Evolutionary conservation across 192 early-diverging fungal genomes (phyloP), one percentile per base, ranked within the genome.

Genomic region (Entrophospora sp.): DNA sequence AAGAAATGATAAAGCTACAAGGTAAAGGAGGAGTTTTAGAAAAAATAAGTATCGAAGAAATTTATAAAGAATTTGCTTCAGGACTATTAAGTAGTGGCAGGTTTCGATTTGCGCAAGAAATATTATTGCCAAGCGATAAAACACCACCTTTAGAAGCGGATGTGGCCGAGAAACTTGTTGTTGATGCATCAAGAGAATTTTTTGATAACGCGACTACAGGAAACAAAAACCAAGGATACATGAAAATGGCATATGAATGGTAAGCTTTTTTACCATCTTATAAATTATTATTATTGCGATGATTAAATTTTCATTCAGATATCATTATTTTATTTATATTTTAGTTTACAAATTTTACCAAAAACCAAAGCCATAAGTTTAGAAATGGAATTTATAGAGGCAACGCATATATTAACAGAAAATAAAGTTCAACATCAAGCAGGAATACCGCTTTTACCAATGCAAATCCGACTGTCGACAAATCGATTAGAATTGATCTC

Each of bases 231-330:
- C 60, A 79, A n/a, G 87, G 87, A 10, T 73, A 78, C 35, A 78
- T 89, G 81, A 88, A 87, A 55, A 66, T 84, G 68, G 87, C 89
- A 28, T 78, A 75, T 35, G 85, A 91, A 36, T 91, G 89, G 88
- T 88, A 22, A 52, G 37, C 24, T n/a, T 58, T 58, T 57, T 64
- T 22, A 20, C 35, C 16, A 27, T 24, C n/a, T n/a, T n/a, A n/a
- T n/a, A n/a, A 14, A 46, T 0, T 18, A 2, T 13, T 38, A 18
- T 40, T 45, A 38, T 20, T 31, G 53, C 18, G 28, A 18, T 35
- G 10, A 42, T 36, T 40, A 22, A 18, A 35, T 18, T 10, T 5
- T 35, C 35, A 27, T 40, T 57, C 25, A 34, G 25, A 43, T 37
- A 46, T 24, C 60, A 25, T 36, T 9, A n/a, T 44, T 20, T 14